A percentile compares a stretch with the other conserved stretches of the same genome.
Conservation (phyloP, 2,329 filamentous ascomycete genomes). For the Aspergillus aculeatinus region DNA sequence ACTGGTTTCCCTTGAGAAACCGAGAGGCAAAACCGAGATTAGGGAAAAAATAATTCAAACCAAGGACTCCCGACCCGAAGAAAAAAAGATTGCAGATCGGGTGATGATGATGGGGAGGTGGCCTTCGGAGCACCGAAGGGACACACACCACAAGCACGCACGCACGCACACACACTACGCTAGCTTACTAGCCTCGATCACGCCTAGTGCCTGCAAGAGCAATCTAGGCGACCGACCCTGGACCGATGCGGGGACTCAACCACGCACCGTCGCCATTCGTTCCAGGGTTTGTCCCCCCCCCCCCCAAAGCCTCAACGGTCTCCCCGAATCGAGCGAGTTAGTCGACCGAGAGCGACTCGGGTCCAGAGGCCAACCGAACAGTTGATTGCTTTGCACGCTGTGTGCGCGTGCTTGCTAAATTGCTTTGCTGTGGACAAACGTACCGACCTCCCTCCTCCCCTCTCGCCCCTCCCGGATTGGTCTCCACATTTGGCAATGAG, state of each 20-base stretch:
- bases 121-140: background rate
- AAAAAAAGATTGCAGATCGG: too few species aligned
- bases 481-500: background rate
- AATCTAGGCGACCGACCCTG: background rate
- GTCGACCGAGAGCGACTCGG: background rate
- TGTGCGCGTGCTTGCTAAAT: background rate
- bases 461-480: background rate
- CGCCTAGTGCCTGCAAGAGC: background rate
- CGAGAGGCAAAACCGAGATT: background rate
- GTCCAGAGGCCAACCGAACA: too few species aligned
- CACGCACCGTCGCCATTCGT: background rate
- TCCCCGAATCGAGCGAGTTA: background rate
- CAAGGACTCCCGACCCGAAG: too few species aligned
- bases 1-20: background rate
- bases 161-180: background rate
- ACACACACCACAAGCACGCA: background rate
- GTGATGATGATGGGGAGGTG: background rate
- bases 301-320: too few species aligned
- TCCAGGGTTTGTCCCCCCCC: too few species aligned
- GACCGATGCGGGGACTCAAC: background rate
- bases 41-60: background rate
- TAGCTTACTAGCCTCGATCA: background rate
- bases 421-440: background rate
- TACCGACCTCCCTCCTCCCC: too few species aligned
- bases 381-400: too few species aligned